Evolutionary conservation across 2,329 filamentous ascomycete genomes (phyloP), one percentile per base, ranked within the genome.

Genomic region (Ophiocordyceps sinensis): DNA sequence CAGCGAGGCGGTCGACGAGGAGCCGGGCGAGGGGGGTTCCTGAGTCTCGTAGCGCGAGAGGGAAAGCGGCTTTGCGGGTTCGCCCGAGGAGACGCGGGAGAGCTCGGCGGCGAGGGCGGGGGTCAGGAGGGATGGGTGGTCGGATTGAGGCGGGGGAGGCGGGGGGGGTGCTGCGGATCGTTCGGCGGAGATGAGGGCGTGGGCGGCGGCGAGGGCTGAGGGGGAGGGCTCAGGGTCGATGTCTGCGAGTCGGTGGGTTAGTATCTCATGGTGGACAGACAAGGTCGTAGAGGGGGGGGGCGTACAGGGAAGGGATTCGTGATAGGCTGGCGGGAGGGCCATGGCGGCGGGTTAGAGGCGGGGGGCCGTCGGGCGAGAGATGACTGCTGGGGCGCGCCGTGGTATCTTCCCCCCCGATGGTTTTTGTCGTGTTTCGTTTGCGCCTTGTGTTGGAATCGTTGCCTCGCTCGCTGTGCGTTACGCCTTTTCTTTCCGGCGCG

Each of bases 301-400:
- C 75, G 49, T 73, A 87, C 84, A 89, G 38, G 85, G 84, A 19
- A 93, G 77, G 19, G 82, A 85, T 57, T 91, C 84, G 63, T 87
- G 81, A 46, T 80, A 65, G 40, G 62, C 63, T 39, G 60, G 55
- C 34, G 51, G 49, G 44, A 56, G 40, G 30, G 53, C 32, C 55
- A 57, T 59, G 43, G 36, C 31, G 31, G 32, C 32, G 14, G 19
- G 14, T 7, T 5, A 7, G 17, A 23, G 15, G 12, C 36, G 13
- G 4, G 36, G 36, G 35, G 15, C 17, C 35, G 31, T 34, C n/a
- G n/a, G 14, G 32, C 6, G 14, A 15, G 32, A 4, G 32, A 14
- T 17, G 32, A 15, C 14, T 26, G 23, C 9, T 15, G n/a, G 32
- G 1, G 13, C 15, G 14, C 14, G 14, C 15, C 17, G n/a, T 17